A percentile compares a stretch with the other conserved stretches of the same genome.
Conservation (phyloP, 2,329 filamentous ascomycete genomes). For the Parascedosporium putredinis region DNA sequence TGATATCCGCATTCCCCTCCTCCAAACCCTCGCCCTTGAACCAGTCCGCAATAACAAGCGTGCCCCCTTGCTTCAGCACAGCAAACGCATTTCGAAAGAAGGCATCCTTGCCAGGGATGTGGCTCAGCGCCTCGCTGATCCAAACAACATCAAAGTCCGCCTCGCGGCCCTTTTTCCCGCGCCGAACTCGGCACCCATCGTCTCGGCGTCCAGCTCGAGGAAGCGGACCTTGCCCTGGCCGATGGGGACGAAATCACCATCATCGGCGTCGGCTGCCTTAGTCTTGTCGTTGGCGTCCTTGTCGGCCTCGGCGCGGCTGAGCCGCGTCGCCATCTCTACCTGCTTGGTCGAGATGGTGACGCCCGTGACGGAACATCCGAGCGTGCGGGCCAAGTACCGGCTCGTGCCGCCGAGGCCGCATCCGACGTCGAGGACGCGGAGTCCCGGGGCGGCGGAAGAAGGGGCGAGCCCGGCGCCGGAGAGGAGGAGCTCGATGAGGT, state of each 20-base stretch:
- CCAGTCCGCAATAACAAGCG: slow-evolving; percentile 50
- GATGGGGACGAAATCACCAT: slow-evolving; percentile 25
- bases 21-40: slow-evolving; percentile 42
- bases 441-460: slow-evolving; percentile 12
- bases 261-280: slow-evolving; percentile 12
- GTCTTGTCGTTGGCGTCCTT: slow-evolving; percentile 12
- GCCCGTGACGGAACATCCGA: slow-evolving; percentile 43
- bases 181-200: slow-evolving; percentile 42
- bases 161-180: slow-evolving; percentile 12
- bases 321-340: slow-evolving; percentile 45
- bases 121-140: slow-evolving; percentile 52
- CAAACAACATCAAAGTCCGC: slow-evolving; percentile 44
- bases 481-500: slow-evolving; percentile 45
- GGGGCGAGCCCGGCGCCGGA: slow-evolving; percentile 20
- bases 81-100: slow-evolving; percentile 44
- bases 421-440: slow-evolving; percentile 46
- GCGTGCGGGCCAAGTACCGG: slow-evolving; percentile 40
- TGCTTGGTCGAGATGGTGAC: slow-evolving; percentile 51
- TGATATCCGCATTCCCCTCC: slow-evolving; percentile 38
- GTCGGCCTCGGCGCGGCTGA: slow-evolving; percentile 28
- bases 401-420: slow-evolving; percentile 52
- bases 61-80: slow-evolving; percentile 37
- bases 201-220: slow-evolving; percentile 50
- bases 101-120: slow-evolving; percentile 47
- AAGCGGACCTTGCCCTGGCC: slow-evolving; percentile 39